Conservation (phyloP, 345 rosid species). For the Alliaria petiolata region DNA sequence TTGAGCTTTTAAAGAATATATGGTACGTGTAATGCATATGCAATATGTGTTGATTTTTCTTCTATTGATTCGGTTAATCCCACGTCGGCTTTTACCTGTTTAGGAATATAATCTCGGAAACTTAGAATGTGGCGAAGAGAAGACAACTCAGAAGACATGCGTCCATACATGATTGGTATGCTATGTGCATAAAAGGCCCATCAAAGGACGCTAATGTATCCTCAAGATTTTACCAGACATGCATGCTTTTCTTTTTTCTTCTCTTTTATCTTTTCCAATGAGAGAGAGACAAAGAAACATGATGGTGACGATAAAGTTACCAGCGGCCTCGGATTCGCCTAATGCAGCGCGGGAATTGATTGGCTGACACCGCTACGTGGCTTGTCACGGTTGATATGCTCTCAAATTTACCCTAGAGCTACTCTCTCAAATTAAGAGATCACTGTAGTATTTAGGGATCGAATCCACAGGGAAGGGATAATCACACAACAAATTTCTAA, state of each 20-base stretch:
- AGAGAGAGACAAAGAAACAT: not conserved
- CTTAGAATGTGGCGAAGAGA: no score
- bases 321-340: constrained; percentile 95
- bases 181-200: not conserved
- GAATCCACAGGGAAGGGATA: no score
- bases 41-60: not conserved
- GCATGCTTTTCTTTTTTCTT: not conserved
- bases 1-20: no score
- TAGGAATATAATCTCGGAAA: no score
- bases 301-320: constrained; percentile 30
- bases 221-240: constrained; percentile 17
- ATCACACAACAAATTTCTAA: no score
- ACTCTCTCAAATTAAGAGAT: no score
- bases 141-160: not conserved
- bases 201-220: not conserved
- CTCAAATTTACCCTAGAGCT: no score
- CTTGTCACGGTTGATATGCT: not conserved
- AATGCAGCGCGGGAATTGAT: constrained; percentile 99
- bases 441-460: no score
- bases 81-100: no score
- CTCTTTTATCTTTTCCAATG: not conserved
- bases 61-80: no score
- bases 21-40: no score
- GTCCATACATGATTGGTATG: not conserved
- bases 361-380: constrained; percentile 34